phyloP scores from a whole-genome alignment of 2,329 filamentous ascomycete genomes.

The Aspergillus ruber region DNA sequence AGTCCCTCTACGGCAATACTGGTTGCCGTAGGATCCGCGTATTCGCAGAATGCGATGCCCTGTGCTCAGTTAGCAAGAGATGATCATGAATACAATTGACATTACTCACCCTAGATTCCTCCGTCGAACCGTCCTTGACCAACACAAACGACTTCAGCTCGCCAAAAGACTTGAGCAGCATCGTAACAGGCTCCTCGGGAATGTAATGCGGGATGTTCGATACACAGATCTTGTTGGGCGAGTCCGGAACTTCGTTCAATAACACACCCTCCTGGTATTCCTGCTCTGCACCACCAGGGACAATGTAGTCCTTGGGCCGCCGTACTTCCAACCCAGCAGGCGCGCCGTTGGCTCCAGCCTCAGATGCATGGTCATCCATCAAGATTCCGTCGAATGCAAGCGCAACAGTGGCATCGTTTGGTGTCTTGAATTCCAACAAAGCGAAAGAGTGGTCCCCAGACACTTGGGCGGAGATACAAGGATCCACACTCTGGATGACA shows the following conservation, averaged over 20 bases:
- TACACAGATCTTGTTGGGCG: constrained; percentile 90
- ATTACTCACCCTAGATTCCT: constrained; percentile 71
- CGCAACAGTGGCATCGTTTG: constrained; percentile 83
- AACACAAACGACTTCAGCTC: constrained; percentile 87
- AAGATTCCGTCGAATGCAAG: constrained; percentile 82
- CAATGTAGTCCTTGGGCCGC: constrained; percentile 94
- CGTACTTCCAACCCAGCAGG: constrained; percentile 62
- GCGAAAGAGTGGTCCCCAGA: constrained; percentile 75
- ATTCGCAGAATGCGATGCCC: constrained; percentile 97
- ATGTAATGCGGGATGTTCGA: constrained; percentile 84
- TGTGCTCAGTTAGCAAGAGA: constrained; percentile 30
- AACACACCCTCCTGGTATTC: constrained; percentile 70
- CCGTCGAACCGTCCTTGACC: constrained; percentile 77
- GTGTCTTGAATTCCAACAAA: constrained; percentile 80
- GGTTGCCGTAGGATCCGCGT: constrained; percentile 66
- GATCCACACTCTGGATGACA: constrained; percentile 74
- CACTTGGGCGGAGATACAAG: constrained; percentile 76
- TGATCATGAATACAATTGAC: too few relatives aligned
- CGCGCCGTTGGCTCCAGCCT: constrained; percentile 48
- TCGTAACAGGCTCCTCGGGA: constrained; percentile 82
- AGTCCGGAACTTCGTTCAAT: constrained; percentile 77
- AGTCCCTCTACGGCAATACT: constrained; percentile 83
- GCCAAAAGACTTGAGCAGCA: constrained; percentile 84
- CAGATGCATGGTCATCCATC: constrained; percentile 68
- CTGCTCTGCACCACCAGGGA: constrained; percentile 70